A percentile compares a stretch with the other conserved stretches of the same genome.
These are phyloP conservation scores for Pleurotus djamor DNA, from an alignment of 768 basidiomycete species.

Conservation along the genomic window DNA sequence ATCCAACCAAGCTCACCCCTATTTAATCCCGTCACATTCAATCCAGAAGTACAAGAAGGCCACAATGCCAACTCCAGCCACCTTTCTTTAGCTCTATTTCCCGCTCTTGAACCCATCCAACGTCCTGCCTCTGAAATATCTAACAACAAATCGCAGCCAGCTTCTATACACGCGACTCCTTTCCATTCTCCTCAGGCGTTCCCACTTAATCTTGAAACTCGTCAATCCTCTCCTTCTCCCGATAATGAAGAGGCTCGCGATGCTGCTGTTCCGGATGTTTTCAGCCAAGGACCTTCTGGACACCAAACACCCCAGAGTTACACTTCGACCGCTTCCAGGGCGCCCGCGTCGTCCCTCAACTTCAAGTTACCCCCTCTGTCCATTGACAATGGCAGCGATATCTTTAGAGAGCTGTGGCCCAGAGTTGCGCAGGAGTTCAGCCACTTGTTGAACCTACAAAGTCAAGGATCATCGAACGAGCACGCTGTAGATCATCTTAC, in stretches of 20 bases:
- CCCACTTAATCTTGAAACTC: neutral
- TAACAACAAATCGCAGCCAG: neutral
- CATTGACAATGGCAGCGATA: constrained; percentile 13
- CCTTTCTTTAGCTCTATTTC: neutral
- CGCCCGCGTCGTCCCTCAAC: neutral
- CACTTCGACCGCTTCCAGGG: constrained; percentile 13
- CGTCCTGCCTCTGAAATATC: neutral
- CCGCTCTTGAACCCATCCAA: neutral
- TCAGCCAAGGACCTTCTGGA: neutral
- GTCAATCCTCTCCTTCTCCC: neutral
- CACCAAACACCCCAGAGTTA: neutral
- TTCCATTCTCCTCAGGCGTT: neutral
- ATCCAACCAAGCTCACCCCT: neutral
- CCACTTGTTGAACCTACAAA: constrained; percentile 20
- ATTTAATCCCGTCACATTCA: neutral
- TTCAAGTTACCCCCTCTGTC: constrained; percentile 13
- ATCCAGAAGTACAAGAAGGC: neutral
- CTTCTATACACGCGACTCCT: neutral
- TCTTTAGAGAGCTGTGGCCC: constrained; percentile 27
- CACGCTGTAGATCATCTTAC: constrained; percentile 8
- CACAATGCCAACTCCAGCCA: neutral
- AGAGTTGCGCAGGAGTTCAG: constrained; percentile 33
- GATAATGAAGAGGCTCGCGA: neutral
- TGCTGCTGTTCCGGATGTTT: neutral
- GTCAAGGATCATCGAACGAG: constrained; percentile 9